Base-by-base conservation (phyloP, 1,139 yeast genomes). In the Magnusiomyces ingens region DNA sequence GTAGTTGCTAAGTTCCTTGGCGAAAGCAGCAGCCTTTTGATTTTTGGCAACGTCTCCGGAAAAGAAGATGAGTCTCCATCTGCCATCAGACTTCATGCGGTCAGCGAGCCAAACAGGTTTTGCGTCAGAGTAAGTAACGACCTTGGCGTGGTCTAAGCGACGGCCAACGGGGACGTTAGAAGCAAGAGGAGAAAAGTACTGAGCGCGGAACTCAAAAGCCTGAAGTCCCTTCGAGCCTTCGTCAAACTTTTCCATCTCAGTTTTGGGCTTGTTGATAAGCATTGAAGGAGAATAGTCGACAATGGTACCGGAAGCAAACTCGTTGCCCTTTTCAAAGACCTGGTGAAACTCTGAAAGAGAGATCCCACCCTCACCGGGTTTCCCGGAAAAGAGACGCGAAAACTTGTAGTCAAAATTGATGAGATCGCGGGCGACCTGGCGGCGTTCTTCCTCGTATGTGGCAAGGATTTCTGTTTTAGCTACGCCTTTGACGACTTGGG, bases 271-370 rank as follows among this genome's bases (percentile, higher is more conserved):
- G 45, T 52, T 56, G 22, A 57, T 59, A 29, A 62, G 41, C 17
- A 52, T n/a, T 3, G 72, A 68, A 21, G 58, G 58, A 18, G 52
- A 47, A 54, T 70, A 70, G 57, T 70, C 71, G 26, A 67, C 69
- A 48, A 63, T 65, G 18, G 68, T 63, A 44, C 73, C 73, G n/a
- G 71, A 66, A 10, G 73, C 71, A 59, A 70, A 70, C 49, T 61
- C 65, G 45, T 61, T 62, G 32, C 72, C 72, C 55, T 60, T 63
- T 41, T 57, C 60, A 55, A 66, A 70, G 22, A 64, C 66, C 11
- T 58, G 52, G 21, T 66, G 67, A 57, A 70, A 69, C 49, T 68
- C 71, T 43, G 61, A 63, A 56, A 68, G 60, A 50, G 65, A 65
- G 41, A 69, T 67, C n/a, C 68, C 71, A 18, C 58, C 60, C 52